Percentiles rank a stretch among this genome's conserved stretches.
Evolutionary conservation across 257 asterid species (phyloP).

Genomic region (Solanum acaule): DNA sequence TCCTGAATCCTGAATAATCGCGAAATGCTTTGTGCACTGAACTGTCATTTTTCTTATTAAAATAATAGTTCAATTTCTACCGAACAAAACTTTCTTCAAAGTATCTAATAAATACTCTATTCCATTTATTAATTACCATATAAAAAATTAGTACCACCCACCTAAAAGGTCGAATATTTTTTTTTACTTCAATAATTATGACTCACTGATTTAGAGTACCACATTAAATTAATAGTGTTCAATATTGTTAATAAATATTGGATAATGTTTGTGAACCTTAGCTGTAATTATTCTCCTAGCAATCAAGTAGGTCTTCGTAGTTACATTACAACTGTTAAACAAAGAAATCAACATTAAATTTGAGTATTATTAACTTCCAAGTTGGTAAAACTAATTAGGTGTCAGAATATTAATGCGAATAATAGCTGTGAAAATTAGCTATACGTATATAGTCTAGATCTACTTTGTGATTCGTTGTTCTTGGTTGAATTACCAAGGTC

Average conservation of each 20-base stretch:
- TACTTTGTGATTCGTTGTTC: background rate
- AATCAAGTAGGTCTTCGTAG: background rate
- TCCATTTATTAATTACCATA: background rate
- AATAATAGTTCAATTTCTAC: background rate
- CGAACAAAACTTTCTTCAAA: background rate
- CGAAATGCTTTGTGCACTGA: rapidly evolving
- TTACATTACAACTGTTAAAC: background rate
- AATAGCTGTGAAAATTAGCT: background rate
- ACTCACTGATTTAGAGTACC: background rate
- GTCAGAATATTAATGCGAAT: background rate
- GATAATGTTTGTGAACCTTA: background rate
- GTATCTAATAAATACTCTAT: background rate
- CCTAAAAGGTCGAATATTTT: background rate
- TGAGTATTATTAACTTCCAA: background rate
- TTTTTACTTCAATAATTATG: background rate
- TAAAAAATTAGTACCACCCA: background rate
- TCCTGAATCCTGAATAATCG: too few relatives aligned
- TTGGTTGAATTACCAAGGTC: background rate
- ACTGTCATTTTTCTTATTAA: background rate
- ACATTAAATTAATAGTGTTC: background rate
- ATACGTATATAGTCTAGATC: background rate
- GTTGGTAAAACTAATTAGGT: background rate
- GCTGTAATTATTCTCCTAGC: background rate
- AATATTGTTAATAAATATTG: background rate
- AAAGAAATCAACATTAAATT: background rate